Base-by-base conservation (phyloP, 768 basidiomycete species). In the Tubosaeta sp. region DNA sequence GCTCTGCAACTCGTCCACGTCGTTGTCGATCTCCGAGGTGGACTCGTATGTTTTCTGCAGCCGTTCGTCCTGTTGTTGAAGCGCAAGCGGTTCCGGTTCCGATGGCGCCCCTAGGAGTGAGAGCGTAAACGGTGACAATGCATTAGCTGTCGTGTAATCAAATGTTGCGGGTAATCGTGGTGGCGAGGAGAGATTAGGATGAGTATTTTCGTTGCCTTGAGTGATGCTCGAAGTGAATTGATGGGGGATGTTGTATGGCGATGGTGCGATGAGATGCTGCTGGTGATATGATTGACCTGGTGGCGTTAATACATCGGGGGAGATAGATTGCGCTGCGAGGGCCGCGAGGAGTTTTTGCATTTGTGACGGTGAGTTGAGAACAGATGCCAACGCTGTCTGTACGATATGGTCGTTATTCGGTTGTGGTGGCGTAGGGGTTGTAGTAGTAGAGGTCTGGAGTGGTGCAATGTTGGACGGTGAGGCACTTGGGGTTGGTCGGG, bases 1-100 rank as follows among this genome's bases (percentile, higher is more conserved):
- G 12, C 69, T 72, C 54, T 86, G 81, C 47, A 92, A 68, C 32
- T 80, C 79, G 55, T 84, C 82, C 24, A 93, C 87, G 49, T 89
- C 86, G 41, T 77, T 76, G 52, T 84, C 82, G 40, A 93, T 83
- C 54, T 86, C 85, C 24, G 75, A 63, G 0, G 87, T 73, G 30
- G 73, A 76, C 42, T 73, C 77, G 74, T 87, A 90, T 1, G 77
- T 70, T 56, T 76, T 75, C 44, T 83, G 75, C 45, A 86, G 64
- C 29, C 73, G 67, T 2, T 75, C 71, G 0, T 69, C 67, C 52
- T 72, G 68, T 7, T 76, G 63, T 58, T 72, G 67, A 41, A 70
- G 58, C 30, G 60, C 50, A 13, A 71, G 59, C 8, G 71, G 66
- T 18, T 69, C 67, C 12, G 62, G 53, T 30, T 71, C 65, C 8